phyloP scores from a whole-genome alignment of 495 filamentous ascomycete species.

The Penicillium dipodomyicola region DNA sequence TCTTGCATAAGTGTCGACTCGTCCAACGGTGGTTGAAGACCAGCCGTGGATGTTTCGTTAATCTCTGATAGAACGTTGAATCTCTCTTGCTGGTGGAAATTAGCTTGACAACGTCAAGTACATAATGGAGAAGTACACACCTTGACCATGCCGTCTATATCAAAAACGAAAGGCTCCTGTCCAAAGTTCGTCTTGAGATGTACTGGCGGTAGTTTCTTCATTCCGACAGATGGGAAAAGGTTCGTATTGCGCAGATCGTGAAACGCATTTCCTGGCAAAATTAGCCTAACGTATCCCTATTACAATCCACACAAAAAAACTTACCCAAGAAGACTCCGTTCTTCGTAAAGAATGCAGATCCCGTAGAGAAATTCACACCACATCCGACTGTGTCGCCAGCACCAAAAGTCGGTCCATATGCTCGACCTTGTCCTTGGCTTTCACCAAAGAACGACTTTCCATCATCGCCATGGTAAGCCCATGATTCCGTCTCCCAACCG shows the following conservation, averaged over 20 bases:
- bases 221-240: constrained; percentile 85
- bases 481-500: constrained; percentile 94
- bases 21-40: constrained; percentile 63
- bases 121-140: constrained; percentile 38
- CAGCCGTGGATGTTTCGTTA: constrained; percentile 46
- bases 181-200: constrained; percentile 90
- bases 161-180: constrained; percentile 81
- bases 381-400: constrained; percentile 85
- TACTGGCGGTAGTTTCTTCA: constrained; percentile 80
- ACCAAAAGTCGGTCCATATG: constrained; percentile 71
- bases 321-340: constrained; percentile 79
- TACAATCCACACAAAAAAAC: constrained; percentile 18
- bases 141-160: constrained; percentile 85
- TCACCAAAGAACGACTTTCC: constrained; percentile 77
- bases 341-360: constrained; percentile 91
- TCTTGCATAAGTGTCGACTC: constrained; percentile 80
- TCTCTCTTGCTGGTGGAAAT: constrained; percentile 56
- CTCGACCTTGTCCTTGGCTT: constrained; percentile 64
- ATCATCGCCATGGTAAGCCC: constrained; percentile 97
- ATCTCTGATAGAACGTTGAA: constrained; percentile 57
- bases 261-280: constrained; percentile 69
- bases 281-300: neutral
- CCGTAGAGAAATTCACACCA: constrained; percentile 86
- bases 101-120: constrained; percentile 16
- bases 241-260: constrained; percentile 66